Evolutionary conservation across 2,329 filamentous ascomycete genomes (phyloP).

Genomic region (Verticillium dahliae): DNA sequence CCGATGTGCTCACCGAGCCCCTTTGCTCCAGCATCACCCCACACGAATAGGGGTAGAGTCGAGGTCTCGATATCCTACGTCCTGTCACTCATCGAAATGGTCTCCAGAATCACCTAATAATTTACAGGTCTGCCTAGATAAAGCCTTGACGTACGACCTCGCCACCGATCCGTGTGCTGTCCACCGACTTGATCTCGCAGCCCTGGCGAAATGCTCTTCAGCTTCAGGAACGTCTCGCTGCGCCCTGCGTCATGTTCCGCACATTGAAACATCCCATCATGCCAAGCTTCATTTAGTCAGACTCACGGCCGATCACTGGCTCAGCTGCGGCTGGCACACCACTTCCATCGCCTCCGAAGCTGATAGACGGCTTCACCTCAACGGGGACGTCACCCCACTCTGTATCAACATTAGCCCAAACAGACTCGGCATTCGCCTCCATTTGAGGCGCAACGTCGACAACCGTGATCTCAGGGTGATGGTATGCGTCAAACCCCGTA

Average conservation of each 20-base stretch:
- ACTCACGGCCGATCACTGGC: conserved; percentile 16
- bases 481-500: conserved; percentile 20
- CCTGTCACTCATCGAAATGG: too few species aligned
- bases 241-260: too few species aligned
- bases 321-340: conserved; percentile 19
- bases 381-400: conserved; percentile 8
- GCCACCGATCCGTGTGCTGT: too few species aligned
- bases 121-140: too few species aligned
- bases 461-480: conserved; percentile 31
- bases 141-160: too few species aligned
- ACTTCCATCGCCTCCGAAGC: conserved; percentile 12
- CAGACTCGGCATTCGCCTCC: conserved; percentile 5
- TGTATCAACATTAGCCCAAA: not conserved
- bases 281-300: conserved; percentile 16
- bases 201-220: too few species aligned
- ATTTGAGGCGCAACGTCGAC: conserved; percentile 13
- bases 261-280: conserved; percentile 13
- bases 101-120: too few species aligned
- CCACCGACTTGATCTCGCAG: too few species aligned
- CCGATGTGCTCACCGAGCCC: not conserved
- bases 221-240: too few species aligned
- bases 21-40: not conserved
- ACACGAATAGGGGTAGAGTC: not conserved
- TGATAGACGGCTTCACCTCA: conserved; percentile 5
- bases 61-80: not conserved